Base-by-base conservation (phyloP, 2,329 filamentous ascomycete genomes). In the Huntiella abstrusa region DNA sequence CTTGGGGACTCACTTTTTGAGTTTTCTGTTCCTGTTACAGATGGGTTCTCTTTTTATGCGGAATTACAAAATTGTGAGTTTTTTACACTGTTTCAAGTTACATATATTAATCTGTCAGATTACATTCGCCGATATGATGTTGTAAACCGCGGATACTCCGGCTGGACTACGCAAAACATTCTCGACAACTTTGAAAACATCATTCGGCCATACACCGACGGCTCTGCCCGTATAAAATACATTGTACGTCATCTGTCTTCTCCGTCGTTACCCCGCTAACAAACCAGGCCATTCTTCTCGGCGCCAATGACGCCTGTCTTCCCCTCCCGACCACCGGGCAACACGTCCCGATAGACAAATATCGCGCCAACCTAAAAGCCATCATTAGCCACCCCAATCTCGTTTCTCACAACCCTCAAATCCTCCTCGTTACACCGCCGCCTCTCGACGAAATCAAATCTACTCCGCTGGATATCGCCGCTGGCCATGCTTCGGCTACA, bases 1-100 rank as follows among this genome's bases (percentile, higher is more conserved):
- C 82, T 96, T 51, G 88, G 88, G 46, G 91, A 96, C 63, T 93
- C 84, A 32, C 79, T 96, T 51, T 79, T 88, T 42, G 77, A 96
- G 57, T 66, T 70, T 37, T 71, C 76, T 2, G 72, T 71, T 52
- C 66, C 70, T 33, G 66, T 77, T 42, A 62, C 70, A 8, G 64
- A 73, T 48, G 83, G 80, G 12, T 88, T 87, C 60, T 83, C 72
- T 1, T 83, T 92, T 55, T 75, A 78, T 49, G 73, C 80, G 16
- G 76, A 73, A 12, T 64, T 94, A 3, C 77, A 86, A 57, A 62
- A 73, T 53, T 70, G 81, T 85, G 54, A 58, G 71, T 65, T n/a
- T 43, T 13, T n/a, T 17, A 22, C 4, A 38, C 32, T 12, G 17
- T 4, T 34, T 1, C 1, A 6, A 5, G 15, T 34, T 34, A 41